Evolutionary conservation across 1,284 basidiomycete genomes (phyloP), one percentile per base, ranked within the genome.

Genomic region (Malassezia obtusa): DNA sequence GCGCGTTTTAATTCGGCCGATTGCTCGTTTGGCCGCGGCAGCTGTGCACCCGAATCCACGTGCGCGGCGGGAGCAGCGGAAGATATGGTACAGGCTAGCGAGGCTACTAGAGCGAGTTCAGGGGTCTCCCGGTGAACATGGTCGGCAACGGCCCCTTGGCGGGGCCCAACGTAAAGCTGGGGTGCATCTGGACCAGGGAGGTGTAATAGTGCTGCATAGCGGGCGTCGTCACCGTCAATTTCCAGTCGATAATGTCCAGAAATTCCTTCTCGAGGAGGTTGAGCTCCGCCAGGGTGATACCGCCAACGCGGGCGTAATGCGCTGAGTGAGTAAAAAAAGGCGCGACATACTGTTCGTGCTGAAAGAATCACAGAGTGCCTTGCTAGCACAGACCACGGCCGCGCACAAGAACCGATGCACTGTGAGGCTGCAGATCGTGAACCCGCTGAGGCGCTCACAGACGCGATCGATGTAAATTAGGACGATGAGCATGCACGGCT

Each of bases 251-350:
- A 46, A 65, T 62, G 33, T 60, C 60, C 19, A 72, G 49, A 36
- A 73, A 72, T 54, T 73, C 71, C 38, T 71, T 72, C 36, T 73
- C 71, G n/a, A 73, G 51, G 51, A 73, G 52, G 47, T 73, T 73
- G 50, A 73, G 63, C 60, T 73, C 71, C 12, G 62, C 57, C 14
- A 73, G 51, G 12, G 68, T 66, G 52, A 73, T 72, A 2, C 71
- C 71, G 4, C 71, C 71, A 0, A 73, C 71, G 22, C 64, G 60
- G 14, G 71, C 68, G 40, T 73, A 72, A 39, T 73, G 71, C 14
- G 58, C 68, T 62, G 36, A 7, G n/a, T 17, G 12, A 44, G 25
- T 19, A 14, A n/a, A 21, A 15, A 28, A 43, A 22, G 35, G 8
- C 17, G 33, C 11, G 26, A 55, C 62, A 43, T 49, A 59, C 59